phyloP scores from a whole-genome alignment of 345 rosid species.

The Brassica rapa region DNA sequence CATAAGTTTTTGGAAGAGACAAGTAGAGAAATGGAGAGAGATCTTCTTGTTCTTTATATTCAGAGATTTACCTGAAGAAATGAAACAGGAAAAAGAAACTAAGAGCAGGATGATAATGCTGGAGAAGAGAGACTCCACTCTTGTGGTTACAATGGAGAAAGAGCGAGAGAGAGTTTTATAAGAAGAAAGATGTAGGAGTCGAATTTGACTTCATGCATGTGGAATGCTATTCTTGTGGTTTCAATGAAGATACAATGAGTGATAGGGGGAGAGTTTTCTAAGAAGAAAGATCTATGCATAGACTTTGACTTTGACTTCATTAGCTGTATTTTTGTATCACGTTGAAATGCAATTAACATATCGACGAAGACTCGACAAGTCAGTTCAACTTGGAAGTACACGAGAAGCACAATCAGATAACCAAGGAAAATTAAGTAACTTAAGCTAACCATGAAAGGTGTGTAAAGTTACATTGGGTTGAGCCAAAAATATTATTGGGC shows the following conservation, averaged over 20 bases:
- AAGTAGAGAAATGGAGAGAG: neutral
- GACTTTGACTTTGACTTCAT: conserved; percentile 9
- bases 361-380: no score
- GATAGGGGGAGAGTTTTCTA: conserved; percentile 7
- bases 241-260: neutral
- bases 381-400: no score
- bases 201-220: conserved; percentile 17
- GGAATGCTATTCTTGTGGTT: neutral
- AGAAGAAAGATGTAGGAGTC: conserved; percentile 14
- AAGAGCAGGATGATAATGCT: conserved; percentile 45
- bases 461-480: no score
- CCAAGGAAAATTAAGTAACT: no score
- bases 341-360: no score
- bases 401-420: no score
- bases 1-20: neutral
- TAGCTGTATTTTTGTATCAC: no score
- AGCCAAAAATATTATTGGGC: no score
- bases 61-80: conserved; percentile 56
- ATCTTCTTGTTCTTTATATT: neutral
- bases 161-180: conserved; percentile 1
- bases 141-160: neutral
- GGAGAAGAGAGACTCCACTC: conserved; percentile 44
- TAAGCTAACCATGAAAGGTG: no score
- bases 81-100: conserved; percentile 54
- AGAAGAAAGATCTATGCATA: conserved; percentile 13